Percentiles rank a stretch among this genome's conserved stretches.
These are phyloP conservation scores for Fusarium pseudocircinatum DNA, from an alignment of 2,329 filamentous ascomycete species.

Conservation along the genomic window DNA sequence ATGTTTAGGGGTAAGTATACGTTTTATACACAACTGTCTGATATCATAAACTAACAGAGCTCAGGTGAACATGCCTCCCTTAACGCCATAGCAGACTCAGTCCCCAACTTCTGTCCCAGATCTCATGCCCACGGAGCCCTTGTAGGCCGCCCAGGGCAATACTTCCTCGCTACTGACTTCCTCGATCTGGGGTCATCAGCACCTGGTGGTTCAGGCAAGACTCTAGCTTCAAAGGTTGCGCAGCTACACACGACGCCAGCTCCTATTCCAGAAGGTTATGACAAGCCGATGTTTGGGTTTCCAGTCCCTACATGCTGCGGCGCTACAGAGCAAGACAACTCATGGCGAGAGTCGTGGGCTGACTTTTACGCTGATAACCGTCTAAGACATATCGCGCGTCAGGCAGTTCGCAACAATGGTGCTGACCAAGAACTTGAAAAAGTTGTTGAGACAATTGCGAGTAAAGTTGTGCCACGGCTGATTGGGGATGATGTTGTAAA, in stretches of 20 bases:
- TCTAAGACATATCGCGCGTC: constrained; percentile 70
- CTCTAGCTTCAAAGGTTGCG: constrained; percentile 80
- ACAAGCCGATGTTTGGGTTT: constrained; percentile 79
- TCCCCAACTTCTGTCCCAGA: constrained; percentile 79
- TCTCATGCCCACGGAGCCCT: constrained; percentile 77
- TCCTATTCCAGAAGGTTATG: constrained; percentile 67
- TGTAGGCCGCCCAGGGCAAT: constrained; percentile 59
- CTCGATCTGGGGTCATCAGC: constrained; percentile 67
- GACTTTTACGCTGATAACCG: constrained; percentile 86
- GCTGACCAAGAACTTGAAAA: constrained; percentile 67
- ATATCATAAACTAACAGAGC: constrained; percentile 8
- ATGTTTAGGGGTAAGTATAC: constrained; percentile 73
- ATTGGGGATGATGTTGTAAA: constrained; percentile 73
- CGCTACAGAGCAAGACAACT: constrained; percentile 83
- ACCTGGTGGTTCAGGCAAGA: constrained; percentile 58
- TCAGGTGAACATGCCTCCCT: constrained; percentile 85
- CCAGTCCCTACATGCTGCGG: constrained; percentile 88
- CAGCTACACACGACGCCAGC: constrained; percentile 81
- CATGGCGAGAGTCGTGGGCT: constrained; percentile 77
- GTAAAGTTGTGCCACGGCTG: constrained; percentile 77
- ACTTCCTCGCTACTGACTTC: constrained; percentile 81
- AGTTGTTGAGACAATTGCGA: constrained; percentile 72
- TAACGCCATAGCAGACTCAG: constrained; percentile 77
- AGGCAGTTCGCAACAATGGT: constrained; percentile 70
- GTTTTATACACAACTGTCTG: neutral